Percentiles rank a stretch among this genome's conserved stretches.
Conservation (phyloP, 2,329 filamentous ascomycete genomes). For the Cordyceps tenuipes region DNA sequence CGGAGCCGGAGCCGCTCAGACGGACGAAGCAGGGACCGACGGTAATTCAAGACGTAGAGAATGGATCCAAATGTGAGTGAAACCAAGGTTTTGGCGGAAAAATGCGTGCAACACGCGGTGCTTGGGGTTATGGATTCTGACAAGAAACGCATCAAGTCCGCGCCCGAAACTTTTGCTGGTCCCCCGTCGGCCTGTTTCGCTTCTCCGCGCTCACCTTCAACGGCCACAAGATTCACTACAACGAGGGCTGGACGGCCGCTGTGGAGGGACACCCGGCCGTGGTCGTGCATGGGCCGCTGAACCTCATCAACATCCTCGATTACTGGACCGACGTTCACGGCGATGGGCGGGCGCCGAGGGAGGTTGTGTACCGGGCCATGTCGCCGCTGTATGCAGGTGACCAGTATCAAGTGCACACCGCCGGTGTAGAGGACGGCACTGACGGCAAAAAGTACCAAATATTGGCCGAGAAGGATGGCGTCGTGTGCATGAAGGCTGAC, state of each 20-base stretch:
- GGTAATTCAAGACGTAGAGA: constrained; percentile 13
- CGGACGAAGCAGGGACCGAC: constrained; percentile 13
- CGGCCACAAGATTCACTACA: constrained; percentile 77
- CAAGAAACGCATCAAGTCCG: background rate
- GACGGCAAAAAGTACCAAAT: background rate
- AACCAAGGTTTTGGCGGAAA: too few relatives aligned
- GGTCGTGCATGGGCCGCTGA: constrained; percentile 75
- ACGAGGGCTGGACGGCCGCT: constrained; percentile 53
- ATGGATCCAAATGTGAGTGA: constrained; percentile 14
- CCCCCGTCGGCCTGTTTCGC: constrained; percentile 55
- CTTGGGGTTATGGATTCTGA: too few relatives aligned
- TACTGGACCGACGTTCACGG: constrained; percentile 50
- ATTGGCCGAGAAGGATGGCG: constrained; percentile 5
- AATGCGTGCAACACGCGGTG: too few relatives aligned
- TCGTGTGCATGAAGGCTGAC: constrained; percentile 12
- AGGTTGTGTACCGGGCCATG: constrained; percentile 59
- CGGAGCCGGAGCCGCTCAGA: constrained; percentile 8
- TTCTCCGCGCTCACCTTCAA: constrained; percentile 84
- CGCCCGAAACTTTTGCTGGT: constrained; percentile 31
- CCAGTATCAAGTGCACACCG: constrained; percentile 30
- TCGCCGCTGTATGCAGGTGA: constrained; percentile 64
- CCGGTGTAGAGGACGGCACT: background rate
- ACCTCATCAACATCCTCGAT: constrained; percentile 63
- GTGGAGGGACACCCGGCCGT: constrained; percentile 62
- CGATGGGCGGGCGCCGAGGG: constrained; percentile 19